Conservation (phyloP, 2,329 filamentous ascomycete species). For the Arthrobotrys conoides region DNA sequence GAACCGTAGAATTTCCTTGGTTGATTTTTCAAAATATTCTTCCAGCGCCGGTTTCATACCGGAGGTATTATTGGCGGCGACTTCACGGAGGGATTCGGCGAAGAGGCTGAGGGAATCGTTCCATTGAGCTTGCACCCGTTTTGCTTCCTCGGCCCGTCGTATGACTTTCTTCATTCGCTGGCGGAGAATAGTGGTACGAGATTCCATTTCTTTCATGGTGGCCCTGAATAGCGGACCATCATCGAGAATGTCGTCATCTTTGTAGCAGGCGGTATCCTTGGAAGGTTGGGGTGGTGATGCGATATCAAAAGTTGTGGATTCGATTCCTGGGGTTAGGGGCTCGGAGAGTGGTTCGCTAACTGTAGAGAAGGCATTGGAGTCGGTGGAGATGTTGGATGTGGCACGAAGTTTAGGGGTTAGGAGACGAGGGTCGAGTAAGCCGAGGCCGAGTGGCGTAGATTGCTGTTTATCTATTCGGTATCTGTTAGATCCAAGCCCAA, state of each 20-base stretch:
- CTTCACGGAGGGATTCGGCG: constrained; percentile 85
- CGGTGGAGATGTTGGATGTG: constrained; percentile 52
- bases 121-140: constrained; percentile 82
- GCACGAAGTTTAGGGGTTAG: constrained; percentile 50
- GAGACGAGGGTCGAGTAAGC: constrained; percentile 45
- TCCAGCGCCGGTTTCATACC: constrained; percentile 97
- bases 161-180: constrained; percentile 95
- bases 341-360: constrained; percentile 56
- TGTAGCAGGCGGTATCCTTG: constrained; percentile 88
- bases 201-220: constrained; percentile 95
- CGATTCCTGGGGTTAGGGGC: constrained; percentile 62
- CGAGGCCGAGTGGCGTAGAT: constrained; percentile 35
- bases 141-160: constrained; percentile 90
- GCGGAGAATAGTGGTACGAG: constrained; percentile 95
- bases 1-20: constrained; percentile 87
- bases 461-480: constrained; percentile 44
- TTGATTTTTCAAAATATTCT: constrained; percentile 98
- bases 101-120: constrained; percentile 89
- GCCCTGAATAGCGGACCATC: constrained; percentile 96
- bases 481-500: constrained; percentile 8
- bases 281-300: constrained; percentile 65
- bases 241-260: constrained; percentile 85
- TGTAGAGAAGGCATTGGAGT: constrained; percentile 48
- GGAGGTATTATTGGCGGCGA: constrained; percentile 87
- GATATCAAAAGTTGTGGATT: constrained; percentile 59